Evolutionary conservation across 2,329 filamentous ascomycete species (phyloP), one percentile per base, ranked within the genome.

Genomic region (Botrytis byssoidea): DNA sequence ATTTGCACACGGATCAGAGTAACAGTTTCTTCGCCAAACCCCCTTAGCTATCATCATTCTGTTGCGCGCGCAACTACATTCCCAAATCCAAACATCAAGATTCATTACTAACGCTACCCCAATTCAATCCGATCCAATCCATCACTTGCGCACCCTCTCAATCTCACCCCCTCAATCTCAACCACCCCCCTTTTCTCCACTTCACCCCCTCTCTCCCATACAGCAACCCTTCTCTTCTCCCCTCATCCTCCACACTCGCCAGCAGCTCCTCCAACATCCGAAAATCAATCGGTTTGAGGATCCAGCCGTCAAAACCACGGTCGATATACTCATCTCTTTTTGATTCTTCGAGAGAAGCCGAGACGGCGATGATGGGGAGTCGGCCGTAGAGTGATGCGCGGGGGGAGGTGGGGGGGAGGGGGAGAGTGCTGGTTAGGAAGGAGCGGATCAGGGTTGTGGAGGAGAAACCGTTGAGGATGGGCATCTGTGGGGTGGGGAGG

Each of bases 111-210:
- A 55, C 7, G 18, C 16, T 46, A 20, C 18, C 18, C 16, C 42
- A 44, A 44, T 46, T 4, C 8, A 37, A 55, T 29, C 5, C 51
- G 29, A 29, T 57, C 5, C 51, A 57, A 29, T 57, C 16, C 25
- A 25, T 22, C 22, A 25, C 35, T 7, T 4, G 22, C 40, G 12
- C 70, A 97, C 95, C 0, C 94, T 37, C 37, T 37, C 37, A 37
- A 37, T 37, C 48, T 51, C 48, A n/a, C 25, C 25, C n/a, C 40
- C 29, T 59, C 63, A 60, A 42, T 25, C n/a, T 68, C 60, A 97
- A 95, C 94, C 94, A 97, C 0, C 94, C 94, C 7, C 94, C 94
- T n/a, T 85, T 84, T 77, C 96, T 93, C 94, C 94, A 97, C 29
- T 18, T 32, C 9, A 60, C 40, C 60, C 90, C 82, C 0, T 94